These are phyloP conservation scores for Fusarium globosum DNA, from an alignment of 2,329 filamentous ascomycete species.

Conservation along the genomic window DNA sequence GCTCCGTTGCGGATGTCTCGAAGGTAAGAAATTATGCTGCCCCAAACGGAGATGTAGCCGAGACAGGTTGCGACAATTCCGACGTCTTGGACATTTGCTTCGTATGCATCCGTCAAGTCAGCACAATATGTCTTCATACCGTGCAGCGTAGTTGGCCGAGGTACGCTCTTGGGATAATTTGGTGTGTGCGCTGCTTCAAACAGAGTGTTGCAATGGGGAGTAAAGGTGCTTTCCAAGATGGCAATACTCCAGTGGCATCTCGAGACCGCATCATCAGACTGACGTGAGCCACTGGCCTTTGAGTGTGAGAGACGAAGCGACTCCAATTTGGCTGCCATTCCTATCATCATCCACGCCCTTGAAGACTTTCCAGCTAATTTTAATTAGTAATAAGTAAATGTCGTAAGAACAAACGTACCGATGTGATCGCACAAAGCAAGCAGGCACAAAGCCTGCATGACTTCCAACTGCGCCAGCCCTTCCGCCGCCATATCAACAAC, in stretches of 20 bases:
- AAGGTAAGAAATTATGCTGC: slow-evolving; percentile 33
- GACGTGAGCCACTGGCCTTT: not conserved
- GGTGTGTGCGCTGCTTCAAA: not conserved
- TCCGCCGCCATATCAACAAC: slow-evolving; percentile 31
- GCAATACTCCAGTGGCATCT: slow-evolving; percentile 39
- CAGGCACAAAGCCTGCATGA: slow-evolving; percentile 35
- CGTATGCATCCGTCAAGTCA: slow-evolving; percentile 37
- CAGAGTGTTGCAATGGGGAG: slow-evolving; percentile 10
- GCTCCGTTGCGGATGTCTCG: slow-evolving; percentile 32
- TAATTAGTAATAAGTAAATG: not conserved
- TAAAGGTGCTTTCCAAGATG: slow-evolving; percentile 28
- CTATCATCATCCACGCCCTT: slow-evolving; percentile 43
- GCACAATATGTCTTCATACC: slow-evolving; percentile 36
- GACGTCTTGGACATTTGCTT: slow-evolving; percentile 16
- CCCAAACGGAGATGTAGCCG: slow-evolving; percentile 22
- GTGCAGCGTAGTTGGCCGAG: slow-evolving; percentile 8
- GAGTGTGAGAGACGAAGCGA: slow-evolving; percentile 17
- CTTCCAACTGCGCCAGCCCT: slow-evolving; percentile 20
- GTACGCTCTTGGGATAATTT: slow-evolving; percentile 28
- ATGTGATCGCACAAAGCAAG: slow-evolving; percentile 38
- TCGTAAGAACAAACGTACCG: not conserved
- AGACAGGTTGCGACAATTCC: slow-evolving; percentile 22
- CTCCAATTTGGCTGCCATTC: slow-evolving; percentile 34
- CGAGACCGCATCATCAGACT: slow-evolving; percentile 2
- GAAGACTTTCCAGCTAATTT: slow-evolving; percentile 21